These are phyloP conservation scores for Globisporangium ultimum DNA, from an alignment of 352 stramenopile species.

Conservation along the genomic window DNA sequence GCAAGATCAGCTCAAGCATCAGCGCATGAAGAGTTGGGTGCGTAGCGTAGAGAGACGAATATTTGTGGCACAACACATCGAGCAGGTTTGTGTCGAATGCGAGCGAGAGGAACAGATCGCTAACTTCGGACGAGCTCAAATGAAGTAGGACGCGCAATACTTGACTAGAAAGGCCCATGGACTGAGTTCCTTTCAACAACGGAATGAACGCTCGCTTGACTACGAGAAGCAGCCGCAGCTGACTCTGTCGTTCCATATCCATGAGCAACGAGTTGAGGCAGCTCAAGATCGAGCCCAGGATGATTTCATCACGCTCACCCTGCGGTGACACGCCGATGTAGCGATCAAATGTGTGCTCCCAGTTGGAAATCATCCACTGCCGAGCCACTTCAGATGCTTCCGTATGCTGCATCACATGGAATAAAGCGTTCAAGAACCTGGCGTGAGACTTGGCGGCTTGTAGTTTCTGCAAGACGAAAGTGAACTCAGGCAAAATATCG, in stretches of 20 bases:
- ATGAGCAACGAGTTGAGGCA: conserved; percentile 32
- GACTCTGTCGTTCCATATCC: conserved; percentile 28
- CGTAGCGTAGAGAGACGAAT: conserved; percentile 34
- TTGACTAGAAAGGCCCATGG: conserved; percentile 28
- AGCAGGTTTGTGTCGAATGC: conserved; percentile 55
- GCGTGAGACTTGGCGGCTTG: conserved; percentile 46
- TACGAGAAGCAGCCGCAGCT: conserved; percentile 45
- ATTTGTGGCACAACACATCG: conserved; percentile 42
- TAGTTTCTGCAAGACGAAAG: conserved; percentile 25
- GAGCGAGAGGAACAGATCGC: conserved; percentile 57
- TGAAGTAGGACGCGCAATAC: conserved; percentile 45
- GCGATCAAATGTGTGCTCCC: conserved; percentile 45
- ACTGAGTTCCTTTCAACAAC: conserved; percentile 32
- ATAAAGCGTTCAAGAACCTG: conserved; percentile 62
- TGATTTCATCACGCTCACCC: conserved; percentile 51
- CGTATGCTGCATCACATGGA: conserved; percentile 44
- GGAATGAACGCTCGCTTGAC: conserved; percentile 53
- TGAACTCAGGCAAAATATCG: conserved; percentile 20
- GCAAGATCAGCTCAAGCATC: conserved; percentile 40
- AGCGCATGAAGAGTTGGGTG: conserved; percentile 39
- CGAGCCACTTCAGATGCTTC: conserved; percentile 20
- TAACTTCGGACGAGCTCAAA: conserved; percentile 36
- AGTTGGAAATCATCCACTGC: conserved; percentile 24
- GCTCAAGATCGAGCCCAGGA: conserved; percentile 40
- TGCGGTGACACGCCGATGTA: conserved; percentile 38